Conservation (phyloP, 1,284 basidiomycete genomes). For the Marasmius tenuissimus region DNA sequence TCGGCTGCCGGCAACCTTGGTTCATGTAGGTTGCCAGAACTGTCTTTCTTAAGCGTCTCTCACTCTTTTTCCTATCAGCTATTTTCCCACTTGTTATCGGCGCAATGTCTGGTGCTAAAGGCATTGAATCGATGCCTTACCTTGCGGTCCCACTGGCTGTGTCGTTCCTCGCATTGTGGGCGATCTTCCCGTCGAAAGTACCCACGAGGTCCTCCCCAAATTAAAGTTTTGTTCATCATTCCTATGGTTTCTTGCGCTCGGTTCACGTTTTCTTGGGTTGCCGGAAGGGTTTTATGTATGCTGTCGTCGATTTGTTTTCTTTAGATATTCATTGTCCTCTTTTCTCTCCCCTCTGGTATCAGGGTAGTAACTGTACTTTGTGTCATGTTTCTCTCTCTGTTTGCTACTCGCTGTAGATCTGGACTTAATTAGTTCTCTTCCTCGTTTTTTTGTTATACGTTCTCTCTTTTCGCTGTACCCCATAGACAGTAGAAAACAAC, state of each 20-base stretch:
- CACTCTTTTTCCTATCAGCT: constrained; percentile 28
- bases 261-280: not conserved
- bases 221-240: not conserved
- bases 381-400: no score
- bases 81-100: constrained; percentile 53
- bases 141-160: constrained; percentile 44
- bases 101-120: constrained; percentile 40
- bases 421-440: no score
- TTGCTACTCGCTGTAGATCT: no score
- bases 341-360: no score
- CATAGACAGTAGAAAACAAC: no score
- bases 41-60: constrained; percentile 37
- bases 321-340: no score
- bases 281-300: no score
- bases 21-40: constrained; percentile 28
- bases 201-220: not conserved
- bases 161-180: constrained; percentile 42
- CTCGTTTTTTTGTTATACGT: no score
- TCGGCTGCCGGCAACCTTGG: constrained; percentile 1
- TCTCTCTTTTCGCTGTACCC: no score
- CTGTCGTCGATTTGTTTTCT: no score
- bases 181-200: constrained; percentile 40
- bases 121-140: constrained; percentile 43
- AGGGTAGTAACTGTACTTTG: no score
- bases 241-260: not conserved